phyloP scores from a whole-genome alignment of 306 rosid genomes.

The Cicer pinnatifidum region DNA sequence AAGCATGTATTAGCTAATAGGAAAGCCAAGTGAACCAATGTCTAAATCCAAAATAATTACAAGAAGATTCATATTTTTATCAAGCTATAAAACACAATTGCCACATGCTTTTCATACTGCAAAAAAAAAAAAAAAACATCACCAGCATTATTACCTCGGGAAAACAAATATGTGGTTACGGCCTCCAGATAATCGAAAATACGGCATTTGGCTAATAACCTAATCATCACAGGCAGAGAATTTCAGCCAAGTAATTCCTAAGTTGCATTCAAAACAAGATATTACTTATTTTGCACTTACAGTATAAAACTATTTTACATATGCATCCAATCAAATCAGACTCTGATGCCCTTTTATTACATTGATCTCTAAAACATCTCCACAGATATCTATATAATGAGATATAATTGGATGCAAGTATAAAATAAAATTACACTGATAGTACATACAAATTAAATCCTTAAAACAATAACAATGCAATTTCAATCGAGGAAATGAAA shows the following conservation, averaged over 20 bases:
- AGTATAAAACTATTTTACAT: too few relatives aligned
- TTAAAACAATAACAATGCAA: neutral
- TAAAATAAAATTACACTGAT: too few relatives aligned
- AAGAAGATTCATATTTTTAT: neutral
- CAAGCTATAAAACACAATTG: neutral
- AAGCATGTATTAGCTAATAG: slow-evolving; percentile 24
- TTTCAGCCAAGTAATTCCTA: slow-evolving; percentile 33
- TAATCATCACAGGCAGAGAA: slow-evolving; percentile 40
- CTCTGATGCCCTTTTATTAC: too few relatives aligned
- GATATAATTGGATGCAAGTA: too few relatives aligned
- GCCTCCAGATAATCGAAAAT: slow-evolving; percentile 93
- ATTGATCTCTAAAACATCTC: too few relatives aligned
- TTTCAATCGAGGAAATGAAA: slow-evolving; percentile 29
- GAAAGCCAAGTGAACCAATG: neutral
- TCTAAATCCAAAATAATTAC: neutral
- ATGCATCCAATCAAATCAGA: too few relatives aligned
- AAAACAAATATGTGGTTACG: slow-evolving; percentile 91
- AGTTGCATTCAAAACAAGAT: slow-evolving; percentile 4
- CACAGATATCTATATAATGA: too few relatives aligned
- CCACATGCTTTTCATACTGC: neutral
- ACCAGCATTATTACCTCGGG: slow-evolving; percentile 66
- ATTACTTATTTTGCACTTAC: too few relatives aligned
- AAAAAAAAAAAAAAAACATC: neutral
- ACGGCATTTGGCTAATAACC: slow-evolving; percentile 94
- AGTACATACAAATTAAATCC: too few relatives aligned